These are phyloP conservation scores for Botrytis deweyae DNA, from an alignment of 2,329 filamentous ascomycete species.

Conservation along the genomic window DNA sequence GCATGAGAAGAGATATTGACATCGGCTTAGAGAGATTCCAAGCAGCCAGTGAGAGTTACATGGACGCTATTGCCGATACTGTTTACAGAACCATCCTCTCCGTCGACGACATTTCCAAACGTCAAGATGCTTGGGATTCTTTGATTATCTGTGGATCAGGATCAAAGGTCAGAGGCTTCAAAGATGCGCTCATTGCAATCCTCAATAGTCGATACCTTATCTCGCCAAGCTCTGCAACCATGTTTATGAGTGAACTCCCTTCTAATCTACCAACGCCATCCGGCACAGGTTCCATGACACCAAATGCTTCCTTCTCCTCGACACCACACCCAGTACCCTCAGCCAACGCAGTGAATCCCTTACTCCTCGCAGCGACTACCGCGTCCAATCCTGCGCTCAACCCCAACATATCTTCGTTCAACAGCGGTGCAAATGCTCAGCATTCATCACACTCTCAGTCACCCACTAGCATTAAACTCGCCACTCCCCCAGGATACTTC, in stretches of 20 bases:
- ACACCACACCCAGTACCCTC: conserved; percentile 55
- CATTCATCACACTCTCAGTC: conserved; percentile 65
- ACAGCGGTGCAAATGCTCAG: conserved; percentile 40
- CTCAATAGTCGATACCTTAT: conserved; percentile 82
- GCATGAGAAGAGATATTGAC: conserved; percentile 66
- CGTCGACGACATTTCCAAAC: conserved; percentile 80
- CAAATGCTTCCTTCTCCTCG: conserved; percentile 51
- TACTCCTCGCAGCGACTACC: conserved; percentile 87
- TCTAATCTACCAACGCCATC: conserved; percentile 89
- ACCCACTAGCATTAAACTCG: conserved; percentile 64
- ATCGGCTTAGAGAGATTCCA: conserved; percentile 74
- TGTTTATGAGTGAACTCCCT: conserved; percentile 95
- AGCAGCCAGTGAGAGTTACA: conserved; percentile 66
- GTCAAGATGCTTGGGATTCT: conserved; percentile 86
- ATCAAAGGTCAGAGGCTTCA: conserved; percentile 70
- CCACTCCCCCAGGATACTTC: conserved; percentile 69
- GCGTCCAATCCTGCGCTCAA: conserved; percentile 45
- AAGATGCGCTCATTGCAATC: conserved; percentile 79
- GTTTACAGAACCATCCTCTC: conserved; percentile 81
- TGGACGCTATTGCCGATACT: conserved; percentile 80
- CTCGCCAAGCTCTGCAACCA: conserved; percentile 88
- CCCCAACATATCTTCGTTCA: conserved; percentile 40
- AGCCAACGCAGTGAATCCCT: conserved; percentile 74
- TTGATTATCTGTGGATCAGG: conserved; percentile 92
- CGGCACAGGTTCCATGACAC: conserved; percentile 89